A percentile compares a stretch with the other conserved stretches of the same genome.
phyloP scores from a whole-genome alignment of 495 filamentous ascomycete species.

The Articulospora tetracladia region DNA sequence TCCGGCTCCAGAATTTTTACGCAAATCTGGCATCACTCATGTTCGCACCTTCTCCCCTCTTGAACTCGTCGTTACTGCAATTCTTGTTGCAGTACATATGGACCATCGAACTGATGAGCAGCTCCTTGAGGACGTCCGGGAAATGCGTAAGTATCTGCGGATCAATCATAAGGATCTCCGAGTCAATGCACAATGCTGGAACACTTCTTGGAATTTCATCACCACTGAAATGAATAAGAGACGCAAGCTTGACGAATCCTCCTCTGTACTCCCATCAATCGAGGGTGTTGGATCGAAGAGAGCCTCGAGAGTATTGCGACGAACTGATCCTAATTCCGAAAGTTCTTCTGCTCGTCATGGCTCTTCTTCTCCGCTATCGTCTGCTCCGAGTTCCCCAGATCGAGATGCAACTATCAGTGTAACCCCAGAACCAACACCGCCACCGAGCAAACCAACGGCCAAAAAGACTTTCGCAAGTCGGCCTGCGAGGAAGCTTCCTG shows the following conservation, averaged over 20 bases:
- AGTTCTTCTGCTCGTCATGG: not conserved
- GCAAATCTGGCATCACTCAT: constrained; percentile 11
- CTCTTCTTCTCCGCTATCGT: not conserved
- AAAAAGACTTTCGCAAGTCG: not conserved
- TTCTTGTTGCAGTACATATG: constrained; percentile 38
- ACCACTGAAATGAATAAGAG: constrained; percentile 21
- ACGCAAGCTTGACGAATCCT: not conserved
- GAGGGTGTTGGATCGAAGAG: not conserved
- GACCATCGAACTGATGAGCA: constrained; percentile 30
- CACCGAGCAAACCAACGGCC: not conserved
- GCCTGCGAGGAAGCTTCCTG: not conserved
- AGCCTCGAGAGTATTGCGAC: not conserved
- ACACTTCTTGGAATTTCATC: constrained; percentile 34
- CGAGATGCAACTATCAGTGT: not conserved
- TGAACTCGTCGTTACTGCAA: constrained; percentile 38
- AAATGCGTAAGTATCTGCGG: constrained; percentile 34
- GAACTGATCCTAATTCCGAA: not conserved
- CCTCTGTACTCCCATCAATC: not conserved
- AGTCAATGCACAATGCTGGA: constrained; percentile 37
- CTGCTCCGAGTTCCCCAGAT: constrained; percentile 2
- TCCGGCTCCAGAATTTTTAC: constrained; percentile 20
- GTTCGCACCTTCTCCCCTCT: constrained; percentile 38
- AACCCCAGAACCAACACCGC: not conserved
- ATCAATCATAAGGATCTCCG: constrained; percentile 34
- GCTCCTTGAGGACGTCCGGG: constrained; percentile 37